Conservation (phyloP, 306 rosid species). For the Spatholobus suberectus region DNA sequence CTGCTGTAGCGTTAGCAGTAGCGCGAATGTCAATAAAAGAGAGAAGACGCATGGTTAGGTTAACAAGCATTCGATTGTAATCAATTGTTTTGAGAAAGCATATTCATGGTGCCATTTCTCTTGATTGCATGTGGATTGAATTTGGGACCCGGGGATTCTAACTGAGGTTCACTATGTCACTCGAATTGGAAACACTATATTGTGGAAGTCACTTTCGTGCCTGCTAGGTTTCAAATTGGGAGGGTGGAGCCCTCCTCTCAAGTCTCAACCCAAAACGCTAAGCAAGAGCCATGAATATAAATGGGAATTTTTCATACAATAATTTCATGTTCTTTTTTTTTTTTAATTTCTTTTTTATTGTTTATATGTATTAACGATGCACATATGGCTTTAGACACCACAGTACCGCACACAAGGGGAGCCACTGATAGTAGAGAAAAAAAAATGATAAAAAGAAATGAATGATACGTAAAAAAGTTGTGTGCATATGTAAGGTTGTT, state of each 20-base stretch:
- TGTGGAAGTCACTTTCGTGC: constrained; percentile 38
- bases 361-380: neutral
- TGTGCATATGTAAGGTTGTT: neutral
- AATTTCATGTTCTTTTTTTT: neutral
- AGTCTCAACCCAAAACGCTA: constrained; percentile 10
- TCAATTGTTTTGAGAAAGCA: constrained; percentile 24
- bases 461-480: neutral
- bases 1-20: neutral
- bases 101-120: neutral
- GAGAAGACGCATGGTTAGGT: neutral
- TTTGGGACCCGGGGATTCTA: neutral
- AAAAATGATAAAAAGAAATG: too few relatives aligned
- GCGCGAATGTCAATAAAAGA: neutral
- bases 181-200: constrained; percentile 19
- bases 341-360: neutral
- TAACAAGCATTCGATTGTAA: constrained; percentile 15
- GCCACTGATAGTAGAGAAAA: neutral
- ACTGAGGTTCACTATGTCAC: constrained; percentile 18
- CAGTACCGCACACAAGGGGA: neutral
- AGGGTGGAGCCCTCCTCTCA: constrained; percentile 30
- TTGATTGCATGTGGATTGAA: constrained; percentile 27
- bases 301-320: neutral
- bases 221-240: neutral
- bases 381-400: neutral
- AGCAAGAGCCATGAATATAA: constrained; percentile 10